These are phyloP conservation scores for Plasmodium sp. DNA, from an alignment of 169 alveolate species.

Conservation along the genomic window DNA sequence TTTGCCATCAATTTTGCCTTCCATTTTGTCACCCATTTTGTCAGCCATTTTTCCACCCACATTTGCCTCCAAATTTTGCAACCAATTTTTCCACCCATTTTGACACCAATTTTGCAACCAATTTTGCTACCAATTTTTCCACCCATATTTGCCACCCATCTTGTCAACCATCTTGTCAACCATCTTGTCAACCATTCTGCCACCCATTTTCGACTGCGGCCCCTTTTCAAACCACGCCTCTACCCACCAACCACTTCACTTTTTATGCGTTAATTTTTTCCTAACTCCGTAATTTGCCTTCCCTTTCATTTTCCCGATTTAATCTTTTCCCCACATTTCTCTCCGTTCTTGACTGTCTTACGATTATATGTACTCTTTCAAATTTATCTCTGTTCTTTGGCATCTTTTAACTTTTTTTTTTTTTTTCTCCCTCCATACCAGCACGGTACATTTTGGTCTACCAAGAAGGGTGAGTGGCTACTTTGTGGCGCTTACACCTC, in stretches of 20 bases:
- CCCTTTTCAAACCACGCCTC: not conserved
- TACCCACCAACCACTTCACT: not conserved
- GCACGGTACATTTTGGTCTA: not conserved
- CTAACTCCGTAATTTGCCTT: not conserved
- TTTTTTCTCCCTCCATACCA: not conserved
- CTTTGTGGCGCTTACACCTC: not conserved
- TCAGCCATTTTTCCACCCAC: too few species aligned
- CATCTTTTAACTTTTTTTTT: not conserved
- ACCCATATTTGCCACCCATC: not conserved
- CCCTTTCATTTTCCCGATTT: not conserved
- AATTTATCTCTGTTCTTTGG: not conserved
- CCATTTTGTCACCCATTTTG: too few species aligned
- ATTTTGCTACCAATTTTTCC: not conserved
- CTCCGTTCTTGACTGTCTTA: not conserved
- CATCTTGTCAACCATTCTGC: not conserved
- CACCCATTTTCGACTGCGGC: not conserved
- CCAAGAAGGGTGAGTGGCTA: not conserved
- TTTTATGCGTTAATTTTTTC: not conserved
- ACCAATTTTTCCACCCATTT: too few species aligned
- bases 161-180: too few species aligned
- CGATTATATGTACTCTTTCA: not conserved
- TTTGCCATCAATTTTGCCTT: too few species aligned
- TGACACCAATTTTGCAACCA: too few species aligned
- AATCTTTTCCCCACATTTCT: not conserved
- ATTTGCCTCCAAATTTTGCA: too few species aligned